Evolutionary conservation across 2,329 filamentous ascomycete genomes (phyloP), one percentile per base, ranked within the genome.

Genomic region (Trichophyton simii): DNA sequence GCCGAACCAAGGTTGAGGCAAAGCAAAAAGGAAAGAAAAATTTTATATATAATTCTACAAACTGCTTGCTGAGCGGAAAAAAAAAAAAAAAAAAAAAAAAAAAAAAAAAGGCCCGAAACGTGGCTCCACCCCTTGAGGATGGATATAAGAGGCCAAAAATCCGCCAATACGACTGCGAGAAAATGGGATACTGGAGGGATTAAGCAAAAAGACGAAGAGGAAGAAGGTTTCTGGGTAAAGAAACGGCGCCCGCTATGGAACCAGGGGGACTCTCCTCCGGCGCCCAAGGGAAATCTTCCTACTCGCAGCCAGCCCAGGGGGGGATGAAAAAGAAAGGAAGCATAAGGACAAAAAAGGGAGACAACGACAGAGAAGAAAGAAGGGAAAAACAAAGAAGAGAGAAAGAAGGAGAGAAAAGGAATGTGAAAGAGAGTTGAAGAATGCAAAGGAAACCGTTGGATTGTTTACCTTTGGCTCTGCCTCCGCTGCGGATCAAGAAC

Each of bases 121-220:
- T 58, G 55, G 55, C 55, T 58, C 55, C 55, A 58, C 55, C 74
- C 72, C n/a, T 34, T 55, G 25, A 34, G 50, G 50, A 55, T 55
- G 50, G 50, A 55, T 55, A 55, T 34, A 55, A 34, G 50, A 55
- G 3, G 50, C 50, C n/a, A 28, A 31, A 55, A 34, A 34, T 28
- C 50, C 11, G 18, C 50, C 50, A 55, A 55, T 55, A 9, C 31
- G 13, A 20, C 25, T 25, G 50, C 11, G 11, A 34, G 50, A 55
- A 54, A 55, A 31, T 36, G n/a, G 25, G 31, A 34, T 7, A 28
- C 11, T 34, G 50, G 15, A 15, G 25, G 15, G 22, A 15, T 28
- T 28, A 55, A 55, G 28, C 11, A 25, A 18, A 11, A 28, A 28
- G 22, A 7, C 4, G 25, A 20, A 20, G 22, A 50, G 11, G 11